phyloP scores from a whole-genome alignment of 495 filamentous ascomycete genomes.

The Hamigera avellanea region DNA sequence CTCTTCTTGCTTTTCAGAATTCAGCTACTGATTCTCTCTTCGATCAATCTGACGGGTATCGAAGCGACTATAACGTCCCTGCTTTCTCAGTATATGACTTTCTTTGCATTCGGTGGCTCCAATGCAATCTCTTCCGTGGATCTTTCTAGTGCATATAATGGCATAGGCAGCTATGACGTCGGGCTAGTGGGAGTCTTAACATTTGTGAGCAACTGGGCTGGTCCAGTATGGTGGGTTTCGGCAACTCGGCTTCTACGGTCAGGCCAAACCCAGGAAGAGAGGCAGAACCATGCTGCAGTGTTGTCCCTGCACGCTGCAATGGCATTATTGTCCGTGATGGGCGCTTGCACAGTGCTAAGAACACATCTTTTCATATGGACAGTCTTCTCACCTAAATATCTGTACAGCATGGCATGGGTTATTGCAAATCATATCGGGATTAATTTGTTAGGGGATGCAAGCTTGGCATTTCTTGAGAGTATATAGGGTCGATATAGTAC shows the following conservation, averaged over 20 bases:
- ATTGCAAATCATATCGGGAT: constrained; percentile 66
- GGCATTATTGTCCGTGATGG: constrained; percentile 64
- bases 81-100: constrained; percentile 61
- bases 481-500: constrained; percentile 19
- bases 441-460: constrained; percentile 39
- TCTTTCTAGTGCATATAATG: constrained; percentile 75
- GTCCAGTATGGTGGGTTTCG: constrained; percentile 74
- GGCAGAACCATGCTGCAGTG: constrained; percentile 38
- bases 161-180: constrained; percentile 57
- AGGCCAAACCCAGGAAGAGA: constrained; percentile 6
- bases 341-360: constrained; percentile 70
- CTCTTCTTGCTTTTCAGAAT: constrained; percentile 65
- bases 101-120: constrained; percentile 84
- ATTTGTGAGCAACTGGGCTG: constrained; percentile 85
- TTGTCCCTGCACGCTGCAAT: constrained; percentile 55
- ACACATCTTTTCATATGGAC: constrained; percentile 98
- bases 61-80: constrained; percentile 54
- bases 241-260: constrained; percentile 45
- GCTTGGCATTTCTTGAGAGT: constrained; percentile 24
- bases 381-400: constrained; percentile 93
- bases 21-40: constrained; percentile 39
- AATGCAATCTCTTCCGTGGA: constrained; percentile 90
- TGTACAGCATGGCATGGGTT: constrained; percentile 84
- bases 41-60: constrained; percentile 30
- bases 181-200: constrained; percentile 64